Percentiles rank a stretch among this genome's conserved stretches.
Conservation (phyloP, 768 basidiomycete genomes). For the Strobilomyces dryophilus region DNA sequence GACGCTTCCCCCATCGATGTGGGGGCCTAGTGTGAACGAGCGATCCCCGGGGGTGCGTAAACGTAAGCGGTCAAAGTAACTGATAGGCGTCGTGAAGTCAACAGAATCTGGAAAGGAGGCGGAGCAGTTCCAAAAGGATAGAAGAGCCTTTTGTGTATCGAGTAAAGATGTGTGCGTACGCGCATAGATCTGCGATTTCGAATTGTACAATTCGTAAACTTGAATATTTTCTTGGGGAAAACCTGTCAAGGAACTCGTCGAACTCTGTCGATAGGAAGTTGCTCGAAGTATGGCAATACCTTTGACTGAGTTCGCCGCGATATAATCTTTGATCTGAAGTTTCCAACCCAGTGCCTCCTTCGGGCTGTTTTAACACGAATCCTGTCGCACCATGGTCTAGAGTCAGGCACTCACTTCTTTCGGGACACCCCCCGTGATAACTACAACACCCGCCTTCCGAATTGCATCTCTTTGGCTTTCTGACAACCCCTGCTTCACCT, state of each 20-base stretch:
- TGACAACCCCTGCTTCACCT: slow-evolving; percentile 45
- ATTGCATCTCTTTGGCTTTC: slow-evolving; percentile 41
- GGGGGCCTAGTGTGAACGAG: slow-evolving; percentile 63
- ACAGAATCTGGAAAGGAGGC: slow-evolving; percentile 39
- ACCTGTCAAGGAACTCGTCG: slow-evolving; percentile 35
- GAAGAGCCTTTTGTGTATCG: slow-evolving; percentile 51
- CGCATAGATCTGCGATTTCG: slow-evolving; percentile 56
- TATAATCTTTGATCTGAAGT: slow-evolving; percentile 48
- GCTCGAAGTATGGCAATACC: slow-evolving; percentile 31
- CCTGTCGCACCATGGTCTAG: not conserved
- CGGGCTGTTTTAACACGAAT: not conserved
- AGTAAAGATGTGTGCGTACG: slow-evolving; percentile 62
- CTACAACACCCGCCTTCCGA: slow-evolving; percentile 49
- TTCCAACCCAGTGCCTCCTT: slow-evolving; percentile 65
- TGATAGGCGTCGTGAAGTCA: slow-evolving; percentile 54
- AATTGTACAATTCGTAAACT: slow-evolving; percentile 73
- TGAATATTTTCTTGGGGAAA: slow-evolving; percentile 66
- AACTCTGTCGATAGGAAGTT: not conserved
- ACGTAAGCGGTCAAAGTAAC: slow-evolving; percentile 73
- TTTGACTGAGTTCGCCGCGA: slow-evolving; percentile 49
- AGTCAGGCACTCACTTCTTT: slow-evolving; percentile 38
- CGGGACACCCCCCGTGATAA: slow-evolving; percentile 55
- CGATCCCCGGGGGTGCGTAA: slow-evolving; percentile 70
- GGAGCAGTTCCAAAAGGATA: slow-evolving; percentile 52
- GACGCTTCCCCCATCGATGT: slow-evolving; percentile 49